These are phyloP conservation scores for Rhizopogon vinicolor DNA, from an alignment of 768 basidiomycete species.

Conservation along the genomic window DNA sequence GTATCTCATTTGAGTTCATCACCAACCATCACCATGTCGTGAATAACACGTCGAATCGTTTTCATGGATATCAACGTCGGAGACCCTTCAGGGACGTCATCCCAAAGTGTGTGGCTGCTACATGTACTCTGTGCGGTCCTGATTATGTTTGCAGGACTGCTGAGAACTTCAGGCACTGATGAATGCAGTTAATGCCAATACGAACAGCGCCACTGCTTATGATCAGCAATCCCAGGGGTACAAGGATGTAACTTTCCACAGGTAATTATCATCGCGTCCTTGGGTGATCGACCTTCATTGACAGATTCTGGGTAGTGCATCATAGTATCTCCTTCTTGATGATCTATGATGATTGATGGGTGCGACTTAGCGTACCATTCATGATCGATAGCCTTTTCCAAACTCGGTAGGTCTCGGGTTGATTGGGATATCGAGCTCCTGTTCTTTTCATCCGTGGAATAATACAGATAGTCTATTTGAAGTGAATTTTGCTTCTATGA, in stretches of 20 bases:
- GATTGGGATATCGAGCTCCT: not conserved
- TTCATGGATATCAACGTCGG: slow-evolving; percentile 98
- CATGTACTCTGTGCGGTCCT: not conserved
- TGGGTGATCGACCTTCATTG: slow-evolving; percentile 1
- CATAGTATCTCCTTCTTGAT: slow-evolving; percentile 11
- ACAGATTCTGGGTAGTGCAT: slow-evolving; percentile 50
- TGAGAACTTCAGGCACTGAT: slow-evolving; percentile 98
- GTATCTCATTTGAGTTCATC: not conserved
- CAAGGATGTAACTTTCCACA: slow-evolving; percentile 87
- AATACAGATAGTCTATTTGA: not conserved
- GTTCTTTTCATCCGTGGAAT: not conserved
- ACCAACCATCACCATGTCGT: slow-evolving; percentile 29
- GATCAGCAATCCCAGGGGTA: slow-evolving; percentile 88
- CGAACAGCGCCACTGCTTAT: slow-evolving; percentile 5
- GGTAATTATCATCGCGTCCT: slow-evolving; percentile 43
- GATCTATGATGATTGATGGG: slow-evolving; percentile 9
- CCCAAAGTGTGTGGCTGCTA: slow-evolving; percentile 64
- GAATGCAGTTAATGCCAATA: slow-evolving; percentile 50
- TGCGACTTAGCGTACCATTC: slow-evolving; percentile 49
- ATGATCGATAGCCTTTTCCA: not conserved
- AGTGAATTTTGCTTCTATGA: not conserved
- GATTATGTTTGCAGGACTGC: slow-evolving; percentile 61
- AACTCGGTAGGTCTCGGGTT: not conserved
- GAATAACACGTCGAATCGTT: slow-evolving; percentile 73
- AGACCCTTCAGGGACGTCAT: slow-evolving; percentile 96